Percentiles rank a stretch among this genome's conserved stretches.
phyloP scores from a whole-genome alignment of 2,329 filamentous ascomycete species.

The Intubia oerlemansii region DNA sequence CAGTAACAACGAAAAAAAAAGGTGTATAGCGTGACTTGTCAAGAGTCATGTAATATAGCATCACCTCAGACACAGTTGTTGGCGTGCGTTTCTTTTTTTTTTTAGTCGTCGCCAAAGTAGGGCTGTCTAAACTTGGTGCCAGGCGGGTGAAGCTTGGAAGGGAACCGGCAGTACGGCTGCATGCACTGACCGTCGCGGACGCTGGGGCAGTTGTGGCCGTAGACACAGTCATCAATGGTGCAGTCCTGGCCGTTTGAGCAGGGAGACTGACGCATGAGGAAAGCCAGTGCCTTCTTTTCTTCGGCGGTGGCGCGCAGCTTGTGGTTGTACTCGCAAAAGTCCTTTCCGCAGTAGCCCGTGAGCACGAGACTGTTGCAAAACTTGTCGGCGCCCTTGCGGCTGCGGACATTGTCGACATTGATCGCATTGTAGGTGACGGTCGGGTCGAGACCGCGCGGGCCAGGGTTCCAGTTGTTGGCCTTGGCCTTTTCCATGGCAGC shows the following conservation, averaged over 20 bases:
- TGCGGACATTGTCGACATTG: slow-evolving; percentile 32
- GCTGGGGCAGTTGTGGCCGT: slow-evolving; percentile 39
- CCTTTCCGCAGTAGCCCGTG: slow-evolving; percentile 32
- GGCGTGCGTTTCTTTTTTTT: too few relatives aligned
- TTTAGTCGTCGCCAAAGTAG: slow-evolving; percentile 3
- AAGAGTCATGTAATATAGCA: too few relatives aligned
- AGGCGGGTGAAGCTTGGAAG: slow-evolving; percentile 29
- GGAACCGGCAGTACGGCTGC: slow-evolving; percentile 34
- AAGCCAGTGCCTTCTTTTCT: slow-evolving; percentile 33
- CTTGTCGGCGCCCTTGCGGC: slow-evolving; percentile 30
- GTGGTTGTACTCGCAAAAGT: slow-evolving; percentile 36
- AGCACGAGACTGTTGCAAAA: slow-evolving; percentile 42
- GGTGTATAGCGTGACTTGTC: too few relatives aligned
- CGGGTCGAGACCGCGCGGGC: slow-evolving; percentile 30
- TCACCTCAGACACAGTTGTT: too few relatives aligned
- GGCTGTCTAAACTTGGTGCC: slow-evolving; percentile 24
- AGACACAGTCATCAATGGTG: slow-evolving; percentile 34
- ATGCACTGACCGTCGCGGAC: slow-evolving; percentile 27
- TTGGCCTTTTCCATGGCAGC: slow-evolving; percentile 12
- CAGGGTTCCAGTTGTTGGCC: slow-evolving; percentile 27
- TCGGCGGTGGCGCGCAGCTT: slow-evolving; percentile 28
- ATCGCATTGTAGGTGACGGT: slow-evolving; percentile 23
- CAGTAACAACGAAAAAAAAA: too few relatives aligned
- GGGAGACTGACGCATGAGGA: slow-evolving; percentile 33
- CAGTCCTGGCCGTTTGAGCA: slow-evolving; percentile 37